Conservation (phyloP, 2,329 filamentous ascomycete species). For the Xylaria sp. region DNA sequence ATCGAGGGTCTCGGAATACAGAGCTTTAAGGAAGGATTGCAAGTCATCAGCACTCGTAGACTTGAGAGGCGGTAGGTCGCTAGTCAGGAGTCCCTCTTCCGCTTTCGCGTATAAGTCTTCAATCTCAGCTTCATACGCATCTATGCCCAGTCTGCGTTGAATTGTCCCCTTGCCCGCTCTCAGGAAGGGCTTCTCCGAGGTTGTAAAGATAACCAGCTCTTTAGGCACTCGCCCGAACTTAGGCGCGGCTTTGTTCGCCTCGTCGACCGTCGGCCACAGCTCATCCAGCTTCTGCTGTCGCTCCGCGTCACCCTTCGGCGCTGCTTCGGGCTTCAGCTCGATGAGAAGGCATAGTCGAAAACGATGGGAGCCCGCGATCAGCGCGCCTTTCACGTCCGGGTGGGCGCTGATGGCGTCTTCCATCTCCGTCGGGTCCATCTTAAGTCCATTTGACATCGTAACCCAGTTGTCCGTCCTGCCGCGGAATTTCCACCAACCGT, state of each 20-base stretch:
- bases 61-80: conserved; percentile 36
- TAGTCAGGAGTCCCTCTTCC: conserved; percentile 40
- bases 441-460: conserved; percentile 57
- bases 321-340: conserved; percentile 38
- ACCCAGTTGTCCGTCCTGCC: conserved; percentile 50
- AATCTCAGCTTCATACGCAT: conserved; percentile 44
- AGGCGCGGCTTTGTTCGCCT: conserved; percentile 41
- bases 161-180: conserved; percentile 46
- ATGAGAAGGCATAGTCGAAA: conserved; percentile 45
- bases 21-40: conserved; percentile 37
- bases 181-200: conserved; percentile 41
- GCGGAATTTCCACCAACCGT: conserved; percentile 57
- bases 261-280: conserved; percentile 43
- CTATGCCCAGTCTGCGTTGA: conserved; percentile 42
- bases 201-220: conserved; percentile 42
- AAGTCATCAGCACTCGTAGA: conserved; percentile 35
- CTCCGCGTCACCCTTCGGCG: conserved; percentile 31
- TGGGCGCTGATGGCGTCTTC: conserved; percentile 53
- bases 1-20: conserved; percentile 42
- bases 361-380: conserved; percentile 45
- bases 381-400: conserved; percentile 41
- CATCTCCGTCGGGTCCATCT: conserved; percentile 55
- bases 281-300: conserved; percentile 31
- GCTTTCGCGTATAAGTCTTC: conserved; percentile 42
- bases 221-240: conserved; percentile 44